Evolutionary conservation across 2,329 filamentous ascomycete species (phyloP), one percentile per base, ranked within the genome.

Genomic region (Calycina marina): DNA sequence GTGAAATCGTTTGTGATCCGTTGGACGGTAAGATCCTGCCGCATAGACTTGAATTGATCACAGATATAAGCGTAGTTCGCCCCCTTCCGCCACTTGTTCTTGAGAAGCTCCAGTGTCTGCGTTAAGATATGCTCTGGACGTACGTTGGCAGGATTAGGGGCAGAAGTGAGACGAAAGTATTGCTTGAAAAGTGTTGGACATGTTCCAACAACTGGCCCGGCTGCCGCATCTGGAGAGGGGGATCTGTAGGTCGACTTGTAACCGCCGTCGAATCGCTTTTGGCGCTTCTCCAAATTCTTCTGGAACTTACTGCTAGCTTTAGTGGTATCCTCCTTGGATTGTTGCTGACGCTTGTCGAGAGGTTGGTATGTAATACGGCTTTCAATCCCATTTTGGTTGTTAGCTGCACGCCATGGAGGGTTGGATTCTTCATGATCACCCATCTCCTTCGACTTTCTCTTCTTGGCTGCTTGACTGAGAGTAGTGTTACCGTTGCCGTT

Each of bases 1-100:
- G 90, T 96, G 55, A 98, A 96, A 32, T 92, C 82, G 58, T 85
- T 93, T 61, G 84, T 86, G 61, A 98, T 85, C 52, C 83, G 88
- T 59, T 98, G 90, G 34, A 98, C 90, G 24, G 90, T 98, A 55
- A 98, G 69, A 63, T 98, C 90, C 66, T 98, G 90, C 39, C 90
- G 83, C 56, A 98, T 69, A 11, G 90, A 94, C 59, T 98, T 98
- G 68, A 98, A 93, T 67, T 98, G 90, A 55, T 98, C 86, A 70
- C 90, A 96, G 42, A 94, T 93, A 60, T 94, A 98, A 46, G 74
- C 77, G 58, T 98, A 98, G 59, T 96, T 93, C 60, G 77, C 78
- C 49, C 94, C 85, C 46, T 77, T 73, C 53, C 76, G 80, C 90
- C 90, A 98, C 60, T 93, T 96, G 62, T 77, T 81, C 63, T 93